Evolutionary conservation across 164 flowering plant genomes (phyloP), one percentile per base, ranked within the genome.

Genomic region (Saururus chinensis): DNA sequence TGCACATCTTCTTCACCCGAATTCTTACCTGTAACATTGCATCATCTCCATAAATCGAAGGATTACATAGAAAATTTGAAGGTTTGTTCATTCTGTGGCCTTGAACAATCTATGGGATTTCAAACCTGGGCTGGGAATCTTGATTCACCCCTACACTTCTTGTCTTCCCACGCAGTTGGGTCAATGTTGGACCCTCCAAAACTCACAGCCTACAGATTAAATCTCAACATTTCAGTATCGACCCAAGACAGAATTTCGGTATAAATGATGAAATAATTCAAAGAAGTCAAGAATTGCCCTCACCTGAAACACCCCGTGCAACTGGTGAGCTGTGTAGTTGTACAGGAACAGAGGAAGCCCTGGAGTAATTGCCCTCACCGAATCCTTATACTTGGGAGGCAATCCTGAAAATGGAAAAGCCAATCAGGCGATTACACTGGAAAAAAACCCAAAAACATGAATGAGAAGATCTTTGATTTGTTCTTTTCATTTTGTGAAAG

Each of bases 291-390:
- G 19, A 56, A 6, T 58, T 7, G 48, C 61, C n/a, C 26, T 25
- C 11, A 93, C 98, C 98, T 92, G 96, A 72, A 84, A 92, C 61
- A 92, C 82, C 11, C 98, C 96, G 76, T 92, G 96, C 71, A 93
- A 67, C 77, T 89, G 98, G 66, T 93, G 97, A 66, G 96, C 88
- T 14, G 98, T 85, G 63, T 93, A 93, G 68, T 89, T 92, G 71
- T 89, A 93, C 54, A 93, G 90, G 73, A 89, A 89, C 66, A 89
- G 73, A 59, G 70, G 70, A 48, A 67, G 62, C 41, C 70, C 70
- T 12, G 70, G 70, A 0, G 61, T 67, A 26, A 67, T 67, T 61
- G 70, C 66, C 24, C 70, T 64, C 22, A 67, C 98, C 53, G 98
- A 93, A 66, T 45, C 49, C 49, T 45, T 45, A 17, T 45, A 45